These are phyloP conservation scores for Boletus insuetus DNA, from an alignment of 768 basidiomycete species.

Conservation along the genomic window DNA sequence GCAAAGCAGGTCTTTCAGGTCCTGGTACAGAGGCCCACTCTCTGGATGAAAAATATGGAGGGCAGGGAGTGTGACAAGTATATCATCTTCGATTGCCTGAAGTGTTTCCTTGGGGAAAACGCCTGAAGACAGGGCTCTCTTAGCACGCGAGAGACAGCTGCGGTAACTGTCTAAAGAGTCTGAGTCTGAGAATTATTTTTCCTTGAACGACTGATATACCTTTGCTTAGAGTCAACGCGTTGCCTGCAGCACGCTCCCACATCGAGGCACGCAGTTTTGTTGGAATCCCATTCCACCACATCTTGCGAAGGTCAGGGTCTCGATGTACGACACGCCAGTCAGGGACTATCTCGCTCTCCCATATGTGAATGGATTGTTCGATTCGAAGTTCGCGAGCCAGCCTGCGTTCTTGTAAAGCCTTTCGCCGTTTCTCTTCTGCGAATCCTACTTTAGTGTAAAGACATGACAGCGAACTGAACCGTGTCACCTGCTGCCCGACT, in stretches of 20 bases:
- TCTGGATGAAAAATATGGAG: conserved; percentile 78
- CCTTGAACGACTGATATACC: conserved; percentile 39
- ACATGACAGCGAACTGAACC: not conserved
- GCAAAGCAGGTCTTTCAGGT: conserved; percentile 78
- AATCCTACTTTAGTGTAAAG: conserved; percentile 1
- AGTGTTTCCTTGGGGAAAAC: conserved; percentile 65
- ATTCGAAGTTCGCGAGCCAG: conserved; percentile 61
- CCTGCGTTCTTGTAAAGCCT: conserved; percentile 60
- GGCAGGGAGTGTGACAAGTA: conserved; percentile 66
- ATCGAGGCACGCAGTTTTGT: conserved; percentile 72
- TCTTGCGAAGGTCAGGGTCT: conserved; percentile 58
- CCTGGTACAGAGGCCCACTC: conserved; percentile 75
- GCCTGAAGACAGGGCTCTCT: conserved; percentile 61
- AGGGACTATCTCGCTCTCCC: conserved; percentile 79
- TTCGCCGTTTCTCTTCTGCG: conserved; percentile 69
- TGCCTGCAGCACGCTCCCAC: conserved; percentile 88
- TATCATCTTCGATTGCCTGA: conserved; percentile 69
- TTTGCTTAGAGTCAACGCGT: conserved; percentile 78
- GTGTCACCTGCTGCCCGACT: conserved; percentile 67
- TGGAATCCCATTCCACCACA: conserved; percentile 92
- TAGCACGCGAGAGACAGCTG: conserved; percentile 69
- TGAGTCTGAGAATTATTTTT: conserved; percentile 5
- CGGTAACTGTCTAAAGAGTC: conserved; percentile 56
- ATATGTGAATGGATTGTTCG: conserved; percentile 66
- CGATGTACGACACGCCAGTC: conserved; percentile 78